Evolutionary conservation across 768 basidiomycete species (phyloP), one percentile per base, ranked within the genome.

Genomic region (Lentinula sp.): DNA sequence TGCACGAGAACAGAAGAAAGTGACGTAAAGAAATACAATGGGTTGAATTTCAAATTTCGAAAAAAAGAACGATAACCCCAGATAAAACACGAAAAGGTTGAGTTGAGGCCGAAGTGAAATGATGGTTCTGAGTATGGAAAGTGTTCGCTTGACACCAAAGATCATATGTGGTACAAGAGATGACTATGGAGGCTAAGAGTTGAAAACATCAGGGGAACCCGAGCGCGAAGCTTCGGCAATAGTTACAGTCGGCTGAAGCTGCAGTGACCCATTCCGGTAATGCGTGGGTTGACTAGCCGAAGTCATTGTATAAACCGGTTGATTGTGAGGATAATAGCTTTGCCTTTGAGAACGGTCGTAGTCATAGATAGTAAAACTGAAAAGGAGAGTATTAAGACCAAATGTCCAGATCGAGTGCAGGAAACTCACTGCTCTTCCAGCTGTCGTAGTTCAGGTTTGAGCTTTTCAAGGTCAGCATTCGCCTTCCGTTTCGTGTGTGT

Each of bases 401-500:
- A n/a, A 23, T 13, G 6, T 3, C 7, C 12, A 32, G 42, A 28
- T 28, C 28, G 28, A 28, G 62, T 54, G 13, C 39, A 43, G 57
- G 42, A 49, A 23, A 77, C 87, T 60, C 70, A 90, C 91, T 95
- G 91, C 72, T 98, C 94, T 73, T 98, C 96, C 63, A 98, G 83
- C 73, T 93, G 85, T 63, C 95, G 84, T 71, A 93, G 81, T 71
- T 98, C 97, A 20, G 93, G 89, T 69, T 89, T 92, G 81, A 98
- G 85, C 72, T 89, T 90, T 65, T 91, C 91, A 10, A 91, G 71
- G 74, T 97, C 93, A 36, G 83, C 79, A 65, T 93, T 91, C 36
- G 85, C 86, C 70, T 96, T 98, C 39, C 97, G 87, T 73, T 94
- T 97, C 49, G 90, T 81, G 64, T 95, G 94, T 60, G 93, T 97